Conservation (phyloP, 192 early-diverging fungal species). For the Coemansia sp. region DNA sequence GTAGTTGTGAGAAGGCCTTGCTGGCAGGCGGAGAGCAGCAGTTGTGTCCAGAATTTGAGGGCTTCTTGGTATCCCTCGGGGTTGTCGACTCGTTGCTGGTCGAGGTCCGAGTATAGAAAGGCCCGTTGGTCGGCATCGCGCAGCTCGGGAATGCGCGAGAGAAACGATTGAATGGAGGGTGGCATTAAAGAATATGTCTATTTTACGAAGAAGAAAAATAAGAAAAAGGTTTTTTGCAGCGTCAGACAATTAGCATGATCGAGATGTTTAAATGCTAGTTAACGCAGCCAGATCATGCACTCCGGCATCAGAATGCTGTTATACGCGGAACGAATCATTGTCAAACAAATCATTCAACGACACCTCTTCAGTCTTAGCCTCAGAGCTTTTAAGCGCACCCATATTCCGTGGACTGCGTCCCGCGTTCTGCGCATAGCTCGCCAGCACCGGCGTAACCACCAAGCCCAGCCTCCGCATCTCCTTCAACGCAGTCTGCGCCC, state of each 20-base stretch:
- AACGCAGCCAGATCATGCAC: background rate
- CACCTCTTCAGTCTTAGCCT: background rate
- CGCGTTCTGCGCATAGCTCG: conserved; percentile 23
- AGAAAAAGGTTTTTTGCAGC: background rate
- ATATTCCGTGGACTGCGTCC: conserved; percentile 25
- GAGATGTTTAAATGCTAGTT: no score
- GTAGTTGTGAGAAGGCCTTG: conserved; percentile 16
- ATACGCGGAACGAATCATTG: background rate
- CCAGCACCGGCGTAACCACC: conserved; percentile 37
- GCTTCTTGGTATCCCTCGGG: conserved; percentile 44
- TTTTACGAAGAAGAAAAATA: background rate
- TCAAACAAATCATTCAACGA: background rate
- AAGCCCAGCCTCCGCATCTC: conserved; percentile 68
- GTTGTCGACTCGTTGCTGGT: conserved; percentile 30
- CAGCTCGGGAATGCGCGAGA: conserved; percentile 17
- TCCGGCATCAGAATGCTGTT: background rate
- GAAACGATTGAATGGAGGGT: background rate
- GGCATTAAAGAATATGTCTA: conserved; percentile 5
- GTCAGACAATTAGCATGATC: background rate
- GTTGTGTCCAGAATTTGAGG: conserved; percentile 25
- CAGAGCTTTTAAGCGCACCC: no score
- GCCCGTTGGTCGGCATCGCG: conserved; percentile 34
- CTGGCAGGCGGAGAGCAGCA: conserved; percentile 17
- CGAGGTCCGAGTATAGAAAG: conserved; percentile 46
- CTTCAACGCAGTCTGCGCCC: conserved; percentile 58